A percentile compares a stretch with the other conserved stretches of the same genome.
Conservation (phyloP, 2,329 filamentous ascomycete genomes). For the Tolypocladium cylindrosporum region DNA sequence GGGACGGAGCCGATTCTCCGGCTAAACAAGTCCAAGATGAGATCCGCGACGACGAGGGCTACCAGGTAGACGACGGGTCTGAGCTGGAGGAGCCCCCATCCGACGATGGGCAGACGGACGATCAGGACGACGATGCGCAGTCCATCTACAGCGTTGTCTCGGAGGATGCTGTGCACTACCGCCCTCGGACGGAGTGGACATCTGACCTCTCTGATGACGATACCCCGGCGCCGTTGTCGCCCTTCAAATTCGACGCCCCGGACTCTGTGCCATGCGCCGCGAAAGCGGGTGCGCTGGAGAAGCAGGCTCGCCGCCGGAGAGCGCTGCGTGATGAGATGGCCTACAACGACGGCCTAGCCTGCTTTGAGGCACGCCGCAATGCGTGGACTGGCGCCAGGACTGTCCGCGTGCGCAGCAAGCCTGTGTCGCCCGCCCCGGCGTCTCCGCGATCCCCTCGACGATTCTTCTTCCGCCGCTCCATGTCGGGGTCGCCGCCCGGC, state of each 20-base stretch:
- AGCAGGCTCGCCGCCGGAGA: conserved; percentile 45
- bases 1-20: background rate
- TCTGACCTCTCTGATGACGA: conserved; percentile 47
- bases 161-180: conserved; percentile 41
- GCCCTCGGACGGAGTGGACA: conserved; percentile 43
- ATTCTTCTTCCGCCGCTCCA: conserved; percentile 38
- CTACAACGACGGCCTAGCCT: conserved; percentile 77
- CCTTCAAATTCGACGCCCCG: conserved; percentile 41
- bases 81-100: conserved; percentile 22
- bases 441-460: conserved; percentile 37
- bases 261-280: conserved; percentile 34
- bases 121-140: conserved; percentile 29
- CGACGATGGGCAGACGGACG: conserved; percentile 19
- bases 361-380: conserved; percentile 67
- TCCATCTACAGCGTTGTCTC: conserved; percentile 50
- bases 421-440: conserved; percentile 27
- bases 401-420: conserved; percentile 42
- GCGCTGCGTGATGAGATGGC: conserved; percentile 52
- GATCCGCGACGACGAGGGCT: conserved; percentile 22
- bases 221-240: conserved; percentile 30
- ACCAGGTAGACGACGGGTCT: conserved; percentile 28
- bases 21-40: conserved; percentile 16
- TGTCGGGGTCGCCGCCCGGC: conserved; percentile 28
- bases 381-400: conserved; percentile 74
- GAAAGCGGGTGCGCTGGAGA: conserved; percentile 32